phyloP scores from a whole-genome alignment of 108 stramenopile species.

The Pelagomonas calceolata region DNA sequence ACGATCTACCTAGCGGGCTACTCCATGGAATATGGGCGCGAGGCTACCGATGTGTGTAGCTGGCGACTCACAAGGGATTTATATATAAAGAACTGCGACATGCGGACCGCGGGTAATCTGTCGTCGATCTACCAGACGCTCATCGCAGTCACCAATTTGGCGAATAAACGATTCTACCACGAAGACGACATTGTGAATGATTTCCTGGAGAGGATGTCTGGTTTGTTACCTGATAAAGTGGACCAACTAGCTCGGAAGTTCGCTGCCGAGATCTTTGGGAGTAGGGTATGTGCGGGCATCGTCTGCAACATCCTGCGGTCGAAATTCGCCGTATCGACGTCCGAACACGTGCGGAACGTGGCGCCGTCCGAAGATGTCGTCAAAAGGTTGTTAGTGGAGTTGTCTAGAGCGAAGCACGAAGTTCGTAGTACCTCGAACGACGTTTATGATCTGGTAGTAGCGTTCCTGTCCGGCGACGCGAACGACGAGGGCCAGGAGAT shows the following conservation, averaged over 20 bases:
- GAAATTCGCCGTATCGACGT: constrained; percentile 34
- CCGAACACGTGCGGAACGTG: constrained; percentile 20
- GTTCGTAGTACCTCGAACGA: constrained; percentile 30
- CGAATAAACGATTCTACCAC: constrained; percentile 35
- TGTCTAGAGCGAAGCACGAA: constrained; percentile 40
- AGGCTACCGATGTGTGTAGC: constrained; percentile 29
- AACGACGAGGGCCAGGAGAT: constrained; percentile 44
- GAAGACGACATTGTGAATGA: constrained; percentile 43
- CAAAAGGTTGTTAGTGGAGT: constrained; percentile 24
- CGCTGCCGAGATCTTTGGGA: constrained; percentile 10
- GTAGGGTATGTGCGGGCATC: constrained; percentile 21
- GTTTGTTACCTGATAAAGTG: constrained; percentile 27
- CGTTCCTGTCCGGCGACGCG: constrained; percentile 40
- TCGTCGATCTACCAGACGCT: constrained; percentile 42
- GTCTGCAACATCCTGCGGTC: constrained; percentile 33
- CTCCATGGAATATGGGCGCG: constrained; percentile 4
- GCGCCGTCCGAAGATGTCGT: constrained; percentile 21
- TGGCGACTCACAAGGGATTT: constrained; percentile 32
- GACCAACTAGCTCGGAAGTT: constrained; percentile 24
- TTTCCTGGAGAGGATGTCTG: constrained; percentile 46
- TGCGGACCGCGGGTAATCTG: constrained; percentile 43
- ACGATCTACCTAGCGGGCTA: constrained; percentile 37
- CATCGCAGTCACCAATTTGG: constrained; percentile 36
- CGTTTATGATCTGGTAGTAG: constrained; percentile 37
- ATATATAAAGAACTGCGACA: constrained; percentile 40